Conservation (phyloP, 768 basidiomycete species). For the Crassisporium funariophilum region DNA sequence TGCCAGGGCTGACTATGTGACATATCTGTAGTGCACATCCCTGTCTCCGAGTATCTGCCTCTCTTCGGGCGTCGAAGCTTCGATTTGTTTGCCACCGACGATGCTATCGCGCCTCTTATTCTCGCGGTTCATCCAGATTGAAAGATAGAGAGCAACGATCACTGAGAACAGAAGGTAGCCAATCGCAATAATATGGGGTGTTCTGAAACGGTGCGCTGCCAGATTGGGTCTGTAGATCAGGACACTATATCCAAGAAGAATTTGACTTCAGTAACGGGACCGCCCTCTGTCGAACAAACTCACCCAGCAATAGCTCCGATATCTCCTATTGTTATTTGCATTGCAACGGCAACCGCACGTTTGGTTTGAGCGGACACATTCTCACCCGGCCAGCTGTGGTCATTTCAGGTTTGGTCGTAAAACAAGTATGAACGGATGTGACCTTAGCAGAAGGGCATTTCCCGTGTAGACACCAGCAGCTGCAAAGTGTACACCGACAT, state of each 20-base stretch:
- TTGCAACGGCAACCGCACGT: conserved; percentile 60
- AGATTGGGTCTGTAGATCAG: conserved; percentile 57
- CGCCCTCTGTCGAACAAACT: not conserved
- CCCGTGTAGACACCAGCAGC: conserved; percentile 60
- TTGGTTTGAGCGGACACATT: conserved; percentile 73
- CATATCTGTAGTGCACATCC: conserved; percentile 42
- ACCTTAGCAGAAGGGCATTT: conserved; percentile 59
- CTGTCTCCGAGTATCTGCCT: conserved; percentile 40
- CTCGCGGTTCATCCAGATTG: conserved; percentile 50
- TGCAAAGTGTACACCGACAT: conserved; percentile 57
- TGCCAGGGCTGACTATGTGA: conserved; percentile 29
- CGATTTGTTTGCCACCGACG: conserved; percentile 22
- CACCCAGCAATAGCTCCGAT: conserved; percentile 58
- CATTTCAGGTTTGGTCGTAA: not conserved
- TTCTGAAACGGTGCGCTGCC: conserved; percentile 47
- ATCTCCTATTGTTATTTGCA: conserved; percentile 67
- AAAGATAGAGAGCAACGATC: conserved; percentile 44
- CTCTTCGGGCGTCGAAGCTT: conserved; percentile 22
- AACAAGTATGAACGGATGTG: conserved; percentile 1
- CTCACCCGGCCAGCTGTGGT: conserved; percentile 57
- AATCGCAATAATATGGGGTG: conserved; percentile 59
- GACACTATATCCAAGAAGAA: conserved; percentile 32
- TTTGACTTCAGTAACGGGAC: not conserved
- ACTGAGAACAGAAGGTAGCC: conserved; percentile 57
- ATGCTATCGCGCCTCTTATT: conserved; percentile 45